Conservation (phyloP, 2,329 filamentous ascomycete species). For the Celoporthe dispersa region DNA sequence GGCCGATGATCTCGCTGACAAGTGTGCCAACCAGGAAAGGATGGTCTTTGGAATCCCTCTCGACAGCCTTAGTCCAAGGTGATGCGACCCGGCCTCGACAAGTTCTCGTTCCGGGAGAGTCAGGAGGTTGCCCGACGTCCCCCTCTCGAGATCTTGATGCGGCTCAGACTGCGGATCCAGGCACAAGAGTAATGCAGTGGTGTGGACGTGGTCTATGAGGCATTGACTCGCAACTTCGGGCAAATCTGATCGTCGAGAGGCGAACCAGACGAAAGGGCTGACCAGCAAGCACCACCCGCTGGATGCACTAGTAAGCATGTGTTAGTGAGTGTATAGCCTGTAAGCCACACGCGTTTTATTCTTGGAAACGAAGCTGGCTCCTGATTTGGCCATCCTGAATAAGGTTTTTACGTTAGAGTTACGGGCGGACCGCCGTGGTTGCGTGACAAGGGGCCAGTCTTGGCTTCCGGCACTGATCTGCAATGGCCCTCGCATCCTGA, state of each 20-base stretch:
- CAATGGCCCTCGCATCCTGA: constrained; percentile 18
- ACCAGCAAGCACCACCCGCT: not conserved
- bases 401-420: constrained; percentile 4
- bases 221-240: not conserved
- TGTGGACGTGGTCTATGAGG: not conserved
- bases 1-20: not conserved
- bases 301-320: too few relatives aligned
- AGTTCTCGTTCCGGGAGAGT: not conserved
- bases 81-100: too few relatives aligned
- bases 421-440: not conserved
- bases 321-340: too few relatives aligned
- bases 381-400: not conserved
- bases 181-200: not conserved
- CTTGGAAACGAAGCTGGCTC: not conserved
- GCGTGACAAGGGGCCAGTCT: not conserved
- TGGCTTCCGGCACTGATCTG: not conserved
- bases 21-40: not conserved
- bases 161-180: not conserved
- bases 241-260: not conserved
- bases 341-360: constrained; percentile 6
- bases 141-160: not conserved
- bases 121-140: not conserved
- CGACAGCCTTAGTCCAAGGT: too few relatives aligned
- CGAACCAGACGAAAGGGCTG: not conserved
- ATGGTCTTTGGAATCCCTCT: not conserved